These are phyloP conservation scores for Penium margaritaceum DNA, from an alignment of 139 green algal genomes.

Conservation along the genomic window DNA sequence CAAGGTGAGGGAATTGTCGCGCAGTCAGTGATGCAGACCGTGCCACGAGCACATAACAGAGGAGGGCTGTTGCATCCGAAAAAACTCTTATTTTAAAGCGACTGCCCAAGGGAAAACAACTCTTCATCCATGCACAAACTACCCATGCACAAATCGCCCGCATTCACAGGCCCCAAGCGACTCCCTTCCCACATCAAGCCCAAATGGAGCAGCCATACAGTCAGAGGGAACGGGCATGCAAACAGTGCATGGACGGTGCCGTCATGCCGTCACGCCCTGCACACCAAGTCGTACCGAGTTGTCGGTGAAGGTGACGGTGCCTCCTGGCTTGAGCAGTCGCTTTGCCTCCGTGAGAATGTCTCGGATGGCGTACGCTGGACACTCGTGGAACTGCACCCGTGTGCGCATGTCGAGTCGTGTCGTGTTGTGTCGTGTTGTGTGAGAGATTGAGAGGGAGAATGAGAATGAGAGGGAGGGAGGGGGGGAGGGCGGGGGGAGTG, in stretches of 20 bases:
- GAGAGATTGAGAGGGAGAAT: too few species aligned
- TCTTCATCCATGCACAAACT: neutral
- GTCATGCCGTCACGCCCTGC: neutral
- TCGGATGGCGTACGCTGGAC: constrained; percentile 51
- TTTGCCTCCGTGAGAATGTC: constrained; percentile 57
- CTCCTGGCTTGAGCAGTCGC: constrained; percentile 65
- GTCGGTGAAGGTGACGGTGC: constrained; percentile 66
- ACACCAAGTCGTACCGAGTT: constrained; percentile 52
- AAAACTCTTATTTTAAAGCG: too few species aligned
- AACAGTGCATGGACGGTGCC: neutral
- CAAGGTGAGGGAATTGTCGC: too few species aligned
- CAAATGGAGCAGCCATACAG: neutral
- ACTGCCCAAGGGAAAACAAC: too few species aligned
- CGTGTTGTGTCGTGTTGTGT: too few species aligned
- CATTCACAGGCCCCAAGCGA: neutral
- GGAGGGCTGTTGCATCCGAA: too few species aligned
- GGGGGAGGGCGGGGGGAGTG: too few species aligned
- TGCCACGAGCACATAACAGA: too few species aligned
- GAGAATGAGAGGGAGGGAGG: too few species aligned
- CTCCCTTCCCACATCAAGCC: neutral
- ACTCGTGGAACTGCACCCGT: constrained; percentile 65
- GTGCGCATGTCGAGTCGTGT: neutral
- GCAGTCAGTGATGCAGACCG: too few species aligned
- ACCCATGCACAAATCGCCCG: neutral
- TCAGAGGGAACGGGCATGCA: neutral